Base-by-base conservation (phyloP, 2,329 filamentous ascomycete genomes). In the Dactylonectria estremocensis region DNA sequence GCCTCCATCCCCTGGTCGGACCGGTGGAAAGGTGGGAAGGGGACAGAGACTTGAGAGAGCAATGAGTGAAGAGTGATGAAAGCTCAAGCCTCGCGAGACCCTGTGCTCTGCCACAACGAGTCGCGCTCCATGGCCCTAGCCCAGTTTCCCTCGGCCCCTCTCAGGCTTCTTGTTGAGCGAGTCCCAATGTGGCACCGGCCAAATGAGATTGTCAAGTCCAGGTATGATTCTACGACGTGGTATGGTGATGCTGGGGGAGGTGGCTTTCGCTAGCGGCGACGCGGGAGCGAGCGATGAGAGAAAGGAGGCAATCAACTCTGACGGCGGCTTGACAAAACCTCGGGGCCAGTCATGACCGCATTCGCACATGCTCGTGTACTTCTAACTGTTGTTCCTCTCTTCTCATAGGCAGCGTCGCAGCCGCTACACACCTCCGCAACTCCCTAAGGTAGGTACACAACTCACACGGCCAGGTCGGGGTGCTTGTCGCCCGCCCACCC, bases 1-100 rank as follows among this genome's bases (percentile, higher is more conserved):
- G 74, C 67, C 72, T 72, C 64, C 69, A 66, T 28, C 73, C 73
- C 66, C 66, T 66, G 58, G 66, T 66, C 66, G 53, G 56, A 50
- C 35, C 28, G 61, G 61, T 64, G 61, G 61, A 43, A 37, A 33
- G 58, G 46, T 52, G 57, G 43, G 46, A 55, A 50, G 35, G 59
- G 58, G 50, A 57, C 37, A 62, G 55, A 28, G 24, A 28, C 24
- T 28, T 28, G 24, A 7, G 24, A 28, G 24, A 28, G 24, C 24
- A 4, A 28, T n/a, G n/a, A 28, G 24, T 28, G 24, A 28, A 28
- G 24, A 28, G 24, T 28, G 24, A 28, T 46, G 52, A 53, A 46
- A 63, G 64, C 58, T 61, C 66, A 62, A 66, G 61, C 61, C 61
- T 66, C 55, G 48, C 31, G 43, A 57, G 14, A 48, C 58, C 66